Evolutionary conservation across 2,329 filamentous ascomycete genomes (phyloP).

Genomic region (Colletotrichum melonis): DNA sequence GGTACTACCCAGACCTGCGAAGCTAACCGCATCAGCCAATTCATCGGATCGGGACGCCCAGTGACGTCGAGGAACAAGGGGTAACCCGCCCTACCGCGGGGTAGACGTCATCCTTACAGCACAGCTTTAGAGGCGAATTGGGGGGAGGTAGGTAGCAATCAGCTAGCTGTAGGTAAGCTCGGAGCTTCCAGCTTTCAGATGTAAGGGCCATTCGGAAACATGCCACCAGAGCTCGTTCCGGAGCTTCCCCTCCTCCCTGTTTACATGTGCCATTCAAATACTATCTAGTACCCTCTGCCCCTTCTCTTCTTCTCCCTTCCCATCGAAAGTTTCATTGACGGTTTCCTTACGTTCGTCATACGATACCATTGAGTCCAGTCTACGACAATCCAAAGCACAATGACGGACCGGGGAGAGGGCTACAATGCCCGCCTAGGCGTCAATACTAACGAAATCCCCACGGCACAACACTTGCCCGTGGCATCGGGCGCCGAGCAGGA

Average conservation of each 20-base stretch:
- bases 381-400: slow-evolving; percentile 16
- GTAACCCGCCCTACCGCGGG: background rate
- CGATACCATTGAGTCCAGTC: slow-evolving; percentile 14
- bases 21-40: background rate
- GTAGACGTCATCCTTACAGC: slow-evolving; percentile 33
- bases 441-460: slow-evolving; percentile 25
- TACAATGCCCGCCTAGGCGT: slow-evolving; percentile 35
- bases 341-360: background rate
- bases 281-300: background rate
- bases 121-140: background rate
- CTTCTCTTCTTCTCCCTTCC: background rate
- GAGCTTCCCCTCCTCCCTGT: background rate
- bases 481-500: slow-evolving; percentile 31
- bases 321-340: background rate
- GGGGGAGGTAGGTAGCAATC: background rate
- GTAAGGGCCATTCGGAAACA: background rate
- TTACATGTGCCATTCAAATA: background rate
- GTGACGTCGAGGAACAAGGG: slow-evolving; percentile 27
- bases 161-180: background rate
- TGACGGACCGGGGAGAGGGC: slow-evolving; percentile 39
- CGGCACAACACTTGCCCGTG: slow-evolving; percentile 24
- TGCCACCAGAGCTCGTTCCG: background rate
- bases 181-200: background rate
- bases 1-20: background rate
- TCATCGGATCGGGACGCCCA: slow-evolving; percentile 1